Percentiles rank a stretch among this genome's conserved stretches.
Conservation (phyloP, 345 rosid species). For the Acer negundo region DNA sequence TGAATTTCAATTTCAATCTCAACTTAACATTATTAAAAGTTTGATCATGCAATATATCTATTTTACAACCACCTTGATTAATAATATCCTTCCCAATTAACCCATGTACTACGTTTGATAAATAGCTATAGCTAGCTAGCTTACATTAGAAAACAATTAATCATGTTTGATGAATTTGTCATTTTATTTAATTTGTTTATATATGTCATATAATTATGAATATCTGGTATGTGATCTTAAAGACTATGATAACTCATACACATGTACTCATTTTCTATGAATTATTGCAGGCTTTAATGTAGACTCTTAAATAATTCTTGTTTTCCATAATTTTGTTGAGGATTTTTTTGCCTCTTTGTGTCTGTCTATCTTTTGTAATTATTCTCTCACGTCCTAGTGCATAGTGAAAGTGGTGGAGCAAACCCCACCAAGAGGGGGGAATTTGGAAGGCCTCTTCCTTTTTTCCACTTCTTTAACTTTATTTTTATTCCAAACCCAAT, state of each 20-base stretch:
- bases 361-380: conserved; percentile 36
- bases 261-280: neutral
- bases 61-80: too few species aligned
- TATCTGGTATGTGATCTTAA: neutral
- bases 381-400: conserved; percentile 28
- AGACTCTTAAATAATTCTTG: conserved; percentile 27
- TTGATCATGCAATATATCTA: neutral
- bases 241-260: neutral
- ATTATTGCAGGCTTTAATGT: conserved; percentile 12
- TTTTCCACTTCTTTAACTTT: conserved; percentile 31
- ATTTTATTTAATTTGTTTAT: neutral
- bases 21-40: conserved; percentile 12
- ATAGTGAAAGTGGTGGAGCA: conserved; percentile 36
- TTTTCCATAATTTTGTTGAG: conserved; percentile 27
- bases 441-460: conserved; percentile 42
- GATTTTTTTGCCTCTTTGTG: conserved; percentile 24
- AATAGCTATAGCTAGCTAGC: neutral
- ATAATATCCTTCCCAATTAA: too few species aligned
- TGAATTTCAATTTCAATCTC: conserved; percentile 14
- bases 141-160: neutral
- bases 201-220: too few species aligned
- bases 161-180: conserved; percentile 1
- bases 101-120: too few species aligned
- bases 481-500: conserved; percentile 52
- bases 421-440: conserved; percentile 48